phyloP scores from a whole-genome alignment of 129 eudicot genomes.

The Cynara cardunculus region DNA sequence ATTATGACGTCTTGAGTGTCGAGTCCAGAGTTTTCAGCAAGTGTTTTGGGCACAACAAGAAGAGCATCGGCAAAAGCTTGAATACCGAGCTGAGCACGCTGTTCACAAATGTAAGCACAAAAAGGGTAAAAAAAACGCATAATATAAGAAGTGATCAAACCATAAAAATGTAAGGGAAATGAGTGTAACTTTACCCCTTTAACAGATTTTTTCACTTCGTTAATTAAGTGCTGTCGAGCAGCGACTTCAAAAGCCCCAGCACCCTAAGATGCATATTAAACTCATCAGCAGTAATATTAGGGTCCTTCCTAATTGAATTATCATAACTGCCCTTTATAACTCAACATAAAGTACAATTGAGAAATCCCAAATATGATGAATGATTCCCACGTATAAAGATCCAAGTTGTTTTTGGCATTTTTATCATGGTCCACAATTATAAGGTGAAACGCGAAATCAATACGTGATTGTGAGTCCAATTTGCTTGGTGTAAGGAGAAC shows the following conservation, averaged over 20 bases:
- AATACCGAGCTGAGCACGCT: slow-evolving; percentile 91
- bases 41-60: slow-evolving; percentile 84
- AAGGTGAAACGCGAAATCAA: background rate
- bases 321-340: background rate
- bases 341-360: background rate
- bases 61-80: slow-evolving; percentile 95
- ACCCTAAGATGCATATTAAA: slow-evolving; percentile 46
- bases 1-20: slow-evolving; percentile 89
- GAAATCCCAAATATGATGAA: background rate
- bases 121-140: background rate
- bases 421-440: background rate
- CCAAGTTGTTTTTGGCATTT: background rate
- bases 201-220: slow-evolving; percentile 84
- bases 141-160: background rate
- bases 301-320: too few species aligned
- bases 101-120: slow-evolving; percentile 13
- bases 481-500: background rate
- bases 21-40: slow-evolving; percentile 90
- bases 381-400: background rate
- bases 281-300: too few species aligned
- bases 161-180: background rate
- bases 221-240: slow-evolving; percentile 73
- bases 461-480: background rate
- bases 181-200: slow-evolving; percentile 52
- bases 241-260: slow-evolving; percentile 97